Conservation (phyloP, 805 yeast species). For the Saturnispora bothae region DNA sequence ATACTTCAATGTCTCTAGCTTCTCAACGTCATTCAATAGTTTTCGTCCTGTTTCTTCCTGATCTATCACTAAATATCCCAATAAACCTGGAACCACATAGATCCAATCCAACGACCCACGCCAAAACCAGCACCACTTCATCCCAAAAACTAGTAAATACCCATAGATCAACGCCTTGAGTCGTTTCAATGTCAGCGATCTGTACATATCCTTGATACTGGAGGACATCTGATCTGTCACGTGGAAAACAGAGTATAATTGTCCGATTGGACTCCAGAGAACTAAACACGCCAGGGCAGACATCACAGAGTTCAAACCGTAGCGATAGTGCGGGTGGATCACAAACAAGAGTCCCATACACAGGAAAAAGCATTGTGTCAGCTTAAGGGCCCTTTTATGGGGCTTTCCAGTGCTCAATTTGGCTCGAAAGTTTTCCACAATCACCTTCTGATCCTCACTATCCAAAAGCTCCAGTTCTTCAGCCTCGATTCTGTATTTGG, state of each 20-base stretch:
- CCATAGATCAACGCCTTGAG: not conserved
- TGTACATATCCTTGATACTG: slow-evolving; percentile 3
- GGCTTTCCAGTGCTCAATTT: slow-evolving; percentile 10
- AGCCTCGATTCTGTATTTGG: slow-evolving; percentile 15
- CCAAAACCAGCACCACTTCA: slow-evolving; percentile 8
- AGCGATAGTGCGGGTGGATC: slow-evolving; percentile 22
- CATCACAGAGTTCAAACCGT: slow-evolving; percentile 14
- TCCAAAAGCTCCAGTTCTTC: slow-evolving; percentile 17
- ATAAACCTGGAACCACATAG: slow-evolving; percentile 20
- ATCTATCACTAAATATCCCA: slow-evolving; percentile 14
- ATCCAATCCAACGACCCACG: slow-evolving; percentile 15
- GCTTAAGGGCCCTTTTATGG: slow-evolving; percentile 10
- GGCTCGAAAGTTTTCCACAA: slow-evolving; percentile 11
- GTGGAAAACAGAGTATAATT: slow-evolving; percentile 5
- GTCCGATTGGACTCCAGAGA: slow-evolving; percentile 8
- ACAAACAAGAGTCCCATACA: slow-evolving; percentile 20
- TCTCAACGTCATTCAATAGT: slow-evolving; percentile 14
- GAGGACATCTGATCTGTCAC: slow-evolving; percentile 5
- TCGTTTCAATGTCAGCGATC: slow-evolving; percentile 3
- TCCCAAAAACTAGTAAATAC: slow-evolving; percentile 8
- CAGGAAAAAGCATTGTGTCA: slow-evolving; percentile 14
- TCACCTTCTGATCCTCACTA: slow-evolving; percentile 18
- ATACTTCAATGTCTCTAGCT: slow-evolving; percentile 20
- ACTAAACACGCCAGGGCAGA: slow-evolving; percentile 21
- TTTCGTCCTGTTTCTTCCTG: slow-evolving; percentile 14